phyloP scores from a whole-genome alignment of 2,329 filamentous ascomycete genomes.

The Penicillium sp. region DNA sequence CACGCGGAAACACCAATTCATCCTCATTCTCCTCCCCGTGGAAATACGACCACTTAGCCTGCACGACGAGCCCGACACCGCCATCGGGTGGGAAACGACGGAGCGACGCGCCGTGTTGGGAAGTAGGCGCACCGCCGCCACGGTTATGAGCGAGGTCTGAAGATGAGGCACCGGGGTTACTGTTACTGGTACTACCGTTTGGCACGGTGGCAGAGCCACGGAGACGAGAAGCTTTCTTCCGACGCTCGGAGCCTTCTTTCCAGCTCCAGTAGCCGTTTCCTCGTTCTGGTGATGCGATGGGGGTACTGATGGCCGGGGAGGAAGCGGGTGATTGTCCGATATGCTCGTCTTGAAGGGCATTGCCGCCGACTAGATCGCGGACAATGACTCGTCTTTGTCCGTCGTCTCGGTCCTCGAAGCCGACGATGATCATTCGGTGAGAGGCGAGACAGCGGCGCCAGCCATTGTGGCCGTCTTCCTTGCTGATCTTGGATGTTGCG shows the following conservation, averaged over 20 bases:
- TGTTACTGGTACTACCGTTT: constrained; percentile 1
- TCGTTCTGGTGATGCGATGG: constrained; percentile 36
- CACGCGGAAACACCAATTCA: constrained; percentile 82
- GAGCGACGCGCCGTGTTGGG: constrained; percentile 18
- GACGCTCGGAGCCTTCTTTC: constrained; percentile 48
- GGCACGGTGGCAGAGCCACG: constrained; percentile 27
- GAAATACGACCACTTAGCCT: constrained; percentile 79
- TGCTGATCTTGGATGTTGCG: constrained; percentile 67
- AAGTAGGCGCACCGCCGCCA: constrained; percentile 25
- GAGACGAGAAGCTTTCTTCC: constrained; percentile 46
- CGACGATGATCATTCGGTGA: constrained; percentile 83
- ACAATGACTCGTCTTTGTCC: constrained; percentile 72
- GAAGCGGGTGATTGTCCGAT: constrained; percentile 38
- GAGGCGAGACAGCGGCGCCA: constrained; percentile 83
- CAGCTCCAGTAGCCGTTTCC: constrained; percentile 49
- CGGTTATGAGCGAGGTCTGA: constrained; percentile 27
- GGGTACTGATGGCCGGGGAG: constrained; percentile 25
- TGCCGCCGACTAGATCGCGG: constrained; percentile 78
- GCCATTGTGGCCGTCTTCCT: constrained; percentile 76
- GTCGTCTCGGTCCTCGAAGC: constrained; percentile 71
- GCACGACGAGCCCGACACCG: constrained; percentile 68
- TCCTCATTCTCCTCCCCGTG: constrained; percentile 64
- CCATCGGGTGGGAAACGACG: constrained; percentile 74
- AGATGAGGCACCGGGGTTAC: constrained; percentile 2
- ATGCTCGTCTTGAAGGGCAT: constrained; percentile 67